Percentiles rank a stretch among this genome's conserved stretches.
Evolutionary conservation across 192 early-diverging fungal species (phyloP).

Genomic region (Coemansia sp.): DNA sequence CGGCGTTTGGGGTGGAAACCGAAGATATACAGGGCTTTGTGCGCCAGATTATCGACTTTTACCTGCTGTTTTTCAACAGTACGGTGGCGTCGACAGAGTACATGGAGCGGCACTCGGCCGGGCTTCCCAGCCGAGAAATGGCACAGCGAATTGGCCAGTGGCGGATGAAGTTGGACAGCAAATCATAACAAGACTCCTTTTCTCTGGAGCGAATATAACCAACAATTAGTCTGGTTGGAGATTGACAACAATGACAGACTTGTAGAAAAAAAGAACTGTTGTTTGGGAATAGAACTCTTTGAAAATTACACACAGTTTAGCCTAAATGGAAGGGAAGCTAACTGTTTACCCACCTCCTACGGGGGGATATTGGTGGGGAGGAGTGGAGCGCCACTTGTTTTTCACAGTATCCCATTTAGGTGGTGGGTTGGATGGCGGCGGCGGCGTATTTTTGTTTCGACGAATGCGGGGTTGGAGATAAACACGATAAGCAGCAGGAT

Average conservation of each 20-base stretch:
- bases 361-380: too few relatives aligned
- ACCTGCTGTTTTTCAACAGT: slow-evolving; percentile 39
- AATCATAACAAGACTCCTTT: too few relatives aligned
- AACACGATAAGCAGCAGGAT: slow-evolving; percentile 44
- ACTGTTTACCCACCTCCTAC: too few relatives aligned
- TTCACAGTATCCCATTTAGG: too few relatives aligned
- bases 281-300: too few relatives aligned
- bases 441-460: slow-evolving; percentile 30
- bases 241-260: too few relatives aligned
- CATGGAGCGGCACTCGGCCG: slow-evolving; percentile 25
- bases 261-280: too few relatives aligned
- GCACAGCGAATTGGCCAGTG: slow-evolving; percentile 36
- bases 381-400: too few relatives aligned
- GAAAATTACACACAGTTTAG: too few relatives aligned
- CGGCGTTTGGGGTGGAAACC: slow-evolving; percentile 25
- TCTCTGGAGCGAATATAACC: too few relatives aligned
- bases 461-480: slow-evolving; percentile 49
- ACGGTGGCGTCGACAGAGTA: slow-evolving; percentile 21
- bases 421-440: slow-evolving; percentile 4
- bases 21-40: slow-evolving; percentile 41
- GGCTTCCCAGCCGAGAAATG: slow-evolving; percentile 36
- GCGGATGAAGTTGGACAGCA: slow-evolving; percentile 30
- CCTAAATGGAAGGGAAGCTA: too few relatives aligned
- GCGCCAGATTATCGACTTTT: slow-evolving; percentile 47
- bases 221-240: too few relatives aligned